Conservation (phyloP, 1,139 yeast genomes). For the Candida pseudoviswanathii region DNA sequence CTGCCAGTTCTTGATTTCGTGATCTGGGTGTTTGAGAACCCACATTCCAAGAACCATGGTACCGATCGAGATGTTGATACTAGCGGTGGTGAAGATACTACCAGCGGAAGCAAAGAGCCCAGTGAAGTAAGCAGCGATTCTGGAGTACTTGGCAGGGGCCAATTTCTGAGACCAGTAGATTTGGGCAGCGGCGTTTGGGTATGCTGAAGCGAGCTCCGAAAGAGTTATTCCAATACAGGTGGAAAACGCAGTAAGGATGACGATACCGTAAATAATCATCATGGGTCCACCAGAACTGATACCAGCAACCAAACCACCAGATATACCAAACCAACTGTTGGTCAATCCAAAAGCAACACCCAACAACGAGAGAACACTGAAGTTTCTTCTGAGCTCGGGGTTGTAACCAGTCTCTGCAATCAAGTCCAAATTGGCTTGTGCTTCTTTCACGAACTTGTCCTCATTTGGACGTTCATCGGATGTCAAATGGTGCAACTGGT, state of each 20-base stretch:
- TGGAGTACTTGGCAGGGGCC: constrained; percentile 51
- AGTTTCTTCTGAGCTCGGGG: constrained; percentile 48
- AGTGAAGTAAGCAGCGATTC: constrained; percentile 50
- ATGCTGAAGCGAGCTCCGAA: constrained; percentile 53
- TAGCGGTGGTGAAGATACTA: constrained; percentile 59
- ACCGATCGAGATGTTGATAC: constrained; percentile 57
- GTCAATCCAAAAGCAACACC: constrained; percentile 68
- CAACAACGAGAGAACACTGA: constrained; percentile 53
- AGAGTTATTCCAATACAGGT: constrained; percentile 40
- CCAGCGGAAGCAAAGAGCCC: constrained; percentile 62
- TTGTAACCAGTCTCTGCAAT: constrained; percentile 38
- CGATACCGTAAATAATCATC: constrained; percentile 65
- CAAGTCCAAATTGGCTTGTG: constrained; percentile 33
- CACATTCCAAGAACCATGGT: constrained; percentile 55
- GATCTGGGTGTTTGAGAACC: constrained; percentile 45
- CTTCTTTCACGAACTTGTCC: constrained; percentile 25
- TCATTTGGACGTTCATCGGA: constrained; percentile 17
- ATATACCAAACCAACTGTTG: constrained; percentile 65
- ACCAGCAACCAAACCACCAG: constrained; percentile 42
- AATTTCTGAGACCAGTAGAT: constrained; percentile 60
- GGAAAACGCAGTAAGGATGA: constrained; percentile 54
- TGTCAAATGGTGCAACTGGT: constrained; percentile 12
- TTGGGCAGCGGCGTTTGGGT: constrained; percentile 70
- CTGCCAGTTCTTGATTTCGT: constrained; percentile 55
- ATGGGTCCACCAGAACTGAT: constrained; percentile 69